Percentiles rank a stretch among this genome's conserved stretches.
Evolutionary conservation across 1,139 yeast genomes (phyloP).

Genomic region (Sugiyamaella pinicola): DNA sequence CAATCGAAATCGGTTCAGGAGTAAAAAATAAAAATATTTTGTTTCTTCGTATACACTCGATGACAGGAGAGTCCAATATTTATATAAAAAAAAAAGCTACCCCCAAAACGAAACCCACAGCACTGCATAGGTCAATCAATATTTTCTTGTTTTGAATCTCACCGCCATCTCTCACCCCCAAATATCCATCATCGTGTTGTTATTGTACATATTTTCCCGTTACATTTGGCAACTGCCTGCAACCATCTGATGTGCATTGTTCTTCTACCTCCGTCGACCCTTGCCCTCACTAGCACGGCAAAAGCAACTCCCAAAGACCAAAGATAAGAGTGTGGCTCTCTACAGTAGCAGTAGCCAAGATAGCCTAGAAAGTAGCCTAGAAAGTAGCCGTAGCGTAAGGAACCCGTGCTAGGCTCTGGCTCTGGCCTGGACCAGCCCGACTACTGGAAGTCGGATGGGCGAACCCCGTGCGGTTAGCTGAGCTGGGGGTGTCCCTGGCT

Average conservation of each 20-base stretch:
- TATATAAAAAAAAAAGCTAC: constrained; percentile 1
- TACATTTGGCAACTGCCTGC: background rate
- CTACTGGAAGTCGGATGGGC: no score
- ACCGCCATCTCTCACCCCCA: background rate
- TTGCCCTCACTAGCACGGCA: no score
- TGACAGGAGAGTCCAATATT: background rate
- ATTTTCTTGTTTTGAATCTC: background rate
- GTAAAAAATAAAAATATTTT: background rate
- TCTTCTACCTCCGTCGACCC: background rate
- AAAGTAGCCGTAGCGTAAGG: no score
- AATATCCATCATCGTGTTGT: constrained; percentile 9
- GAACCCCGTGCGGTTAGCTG: background rate
- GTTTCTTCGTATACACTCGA: no score
- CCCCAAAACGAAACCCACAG: constrained; percentile 10
- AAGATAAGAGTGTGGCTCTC: no score
- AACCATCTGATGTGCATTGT: constrained; percentile 1
- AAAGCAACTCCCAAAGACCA: no score
- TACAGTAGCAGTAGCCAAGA: no score
- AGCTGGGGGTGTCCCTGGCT: background rate
- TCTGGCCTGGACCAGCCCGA: no score
- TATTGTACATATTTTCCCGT: background rate
- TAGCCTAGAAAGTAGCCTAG: no score
- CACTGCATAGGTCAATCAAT: no score
- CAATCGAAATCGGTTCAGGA: background rate
- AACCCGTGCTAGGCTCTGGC: no score